phyloP scores from a whole-genome alignment of 176 grass and related monocot genomes.

The Carex pumila region DNA sequence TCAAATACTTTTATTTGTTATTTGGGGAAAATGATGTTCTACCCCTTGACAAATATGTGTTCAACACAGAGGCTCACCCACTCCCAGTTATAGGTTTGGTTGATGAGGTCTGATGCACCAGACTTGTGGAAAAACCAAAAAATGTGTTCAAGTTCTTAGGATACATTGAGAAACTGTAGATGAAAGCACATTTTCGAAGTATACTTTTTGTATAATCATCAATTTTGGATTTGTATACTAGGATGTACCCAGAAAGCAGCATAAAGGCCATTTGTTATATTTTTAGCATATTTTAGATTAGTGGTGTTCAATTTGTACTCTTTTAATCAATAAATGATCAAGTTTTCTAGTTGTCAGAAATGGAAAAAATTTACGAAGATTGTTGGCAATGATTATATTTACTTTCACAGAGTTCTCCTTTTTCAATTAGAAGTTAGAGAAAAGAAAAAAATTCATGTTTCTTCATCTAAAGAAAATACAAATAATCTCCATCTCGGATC shows the following conservation, averaged over 20 bases:
- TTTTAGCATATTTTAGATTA: background rate
- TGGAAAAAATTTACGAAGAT: background rate
- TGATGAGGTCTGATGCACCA: constrained; percentile 10
- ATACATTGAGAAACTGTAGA: constrained; percentile 3
- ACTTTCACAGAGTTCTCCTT: background rate
- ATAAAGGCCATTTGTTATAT: background rate
- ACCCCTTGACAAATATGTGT: constrained; percentile 83
- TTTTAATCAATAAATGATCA: background rate
- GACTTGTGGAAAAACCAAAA: background rate
- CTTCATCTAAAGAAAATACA: constrained; percentile 45
- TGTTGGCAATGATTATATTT: background rate
- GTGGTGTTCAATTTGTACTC: background rate
- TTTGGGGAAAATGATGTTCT: constrained; percentile 77
- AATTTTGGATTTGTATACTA: constrained; percentile 22
- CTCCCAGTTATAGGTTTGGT: constrained; percentile 48
- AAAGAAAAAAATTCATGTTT: background rate
- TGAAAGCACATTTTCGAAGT: background rate
- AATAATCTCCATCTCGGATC: constrained; percentile 72
- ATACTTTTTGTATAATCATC: constrained; percentile 5
- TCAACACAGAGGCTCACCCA: constrained; percentile 93
- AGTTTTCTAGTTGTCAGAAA: background rate
- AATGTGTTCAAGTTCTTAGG: background rate
- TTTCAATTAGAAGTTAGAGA: background rate
- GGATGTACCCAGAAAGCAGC: background rate
- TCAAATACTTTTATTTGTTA: constrained; percentile 96